Evolutionary conservation across 1,284 basidiomycete genomes (phyloP).

Genomic region (Singerocomus inundabilis): DNA sequence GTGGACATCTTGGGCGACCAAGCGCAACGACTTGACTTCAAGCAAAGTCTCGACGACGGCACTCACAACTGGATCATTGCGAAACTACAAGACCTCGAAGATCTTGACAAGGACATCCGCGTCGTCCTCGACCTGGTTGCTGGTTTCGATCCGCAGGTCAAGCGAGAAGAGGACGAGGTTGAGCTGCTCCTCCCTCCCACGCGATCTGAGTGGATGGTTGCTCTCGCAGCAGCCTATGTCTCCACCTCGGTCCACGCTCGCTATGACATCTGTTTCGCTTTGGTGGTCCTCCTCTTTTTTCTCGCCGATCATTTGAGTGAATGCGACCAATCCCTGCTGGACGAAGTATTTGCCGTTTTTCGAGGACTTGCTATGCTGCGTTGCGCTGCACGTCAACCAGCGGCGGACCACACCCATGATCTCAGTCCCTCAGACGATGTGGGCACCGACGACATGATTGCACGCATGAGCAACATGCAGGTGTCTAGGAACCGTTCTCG

Average conservation of each 20-base stretch:
- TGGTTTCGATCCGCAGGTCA: slow-evolving; percentile 66
- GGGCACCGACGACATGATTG: slow-evolving; percentile 61
- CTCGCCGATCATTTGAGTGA: slow-evolving; percentile 55
- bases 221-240: slow-evolving; percentile 60
- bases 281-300: slow-evolving; percentile 72
- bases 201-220: slow-evolving; percentile 59
- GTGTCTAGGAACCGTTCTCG: slow-evolving; percentile 53
- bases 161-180: slow-evolving; percentile 68
- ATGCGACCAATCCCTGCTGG: slow-evolving; percentile 65
- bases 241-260: slow-evolving; percentile 62
- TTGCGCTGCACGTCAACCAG: slow-evolving; percentile 56
- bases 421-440: slow-evolving; percentile 30
- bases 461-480: slow-evolving; percentile 68
- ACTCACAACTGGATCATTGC: slow-evolving; percentile 58
- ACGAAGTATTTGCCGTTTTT: slow-evolving; percentile 77
- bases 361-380: slow-evolving; percentile 69
- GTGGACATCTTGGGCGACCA: slow-evolving; percentile 72
- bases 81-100: slow-evolving; percentile 52
- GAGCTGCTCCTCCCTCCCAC: slow-evolving; percentile 52
- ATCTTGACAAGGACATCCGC: slow-evolving; percentile 55
- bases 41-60: slow-evolving; percentile 55
- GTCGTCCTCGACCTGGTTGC: slow-evolving; percentile 65
- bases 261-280: slow-evolving; percentile 66
- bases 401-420: slow-evolving; percentile 41
- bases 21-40: slow-evolving; percentile 49